phyloP scores from a whole-genome alignment of 208 protist genomes.

The Wallacemonas sp. region DNA sequence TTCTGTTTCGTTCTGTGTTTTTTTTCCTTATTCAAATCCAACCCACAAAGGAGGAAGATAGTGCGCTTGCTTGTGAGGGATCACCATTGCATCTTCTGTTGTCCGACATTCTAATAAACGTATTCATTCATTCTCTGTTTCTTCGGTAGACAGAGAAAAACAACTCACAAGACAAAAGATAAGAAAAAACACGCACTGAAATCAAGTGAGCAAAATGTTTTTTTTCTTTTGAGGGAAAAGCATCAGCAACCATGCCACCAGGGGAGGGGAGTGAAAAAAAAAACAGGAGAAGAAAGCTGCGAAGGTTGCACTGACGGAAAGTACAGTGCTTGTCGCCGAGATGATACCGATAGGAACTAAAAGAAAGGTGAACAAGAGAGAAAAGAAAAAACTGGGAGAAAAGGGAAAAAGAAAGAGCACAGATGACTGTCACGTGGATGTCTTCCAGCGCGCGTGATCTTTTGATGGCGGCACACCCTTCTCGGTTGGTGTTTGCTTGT shows the following conservation, averaged over 20 bases:
- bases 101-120: not conserved
- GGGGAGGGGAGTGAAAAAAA: slow-evolving; percentile 1
- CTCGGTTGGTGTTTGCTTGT: not conserved
- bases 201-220: too few relatives aligned
- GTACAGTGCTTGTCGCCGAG: not conserved
- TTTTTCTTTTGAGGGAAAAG: too few relatives aligned
- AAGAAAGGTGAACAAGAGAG: slow-evolving; percentile 8
- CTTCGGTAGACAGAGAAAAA: not conserved
- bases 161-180: not conserved
- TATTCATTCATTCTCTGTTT: not conserved
- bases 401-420: slow-evolving; percentile 13
- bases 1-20: not conserved
- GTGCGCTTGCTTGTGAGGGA: not conserved
- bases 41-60: not conserved
- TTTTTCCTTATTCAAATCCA: not conserved
- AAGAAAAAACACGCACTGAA: too few relatives aligned
- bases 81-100: too few relatives aligned
- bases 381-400: slow-evolving; percentile 10
- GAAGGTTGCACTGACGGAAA: not conserved
- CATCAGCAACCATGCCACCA: too few relatives aligned
- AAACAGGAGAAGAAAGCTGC: not conserved
- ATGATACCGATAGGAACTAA: not conserved
- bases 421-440: slow-evolving; percentile 1
- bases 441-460: not conserved
- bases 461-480: not conserved